Evolutionary conservation across 331 rosid genomes (phyloP), one percentile per base, ranked within the genome.

Genomic region (Cucumis variabilis): DNA sequence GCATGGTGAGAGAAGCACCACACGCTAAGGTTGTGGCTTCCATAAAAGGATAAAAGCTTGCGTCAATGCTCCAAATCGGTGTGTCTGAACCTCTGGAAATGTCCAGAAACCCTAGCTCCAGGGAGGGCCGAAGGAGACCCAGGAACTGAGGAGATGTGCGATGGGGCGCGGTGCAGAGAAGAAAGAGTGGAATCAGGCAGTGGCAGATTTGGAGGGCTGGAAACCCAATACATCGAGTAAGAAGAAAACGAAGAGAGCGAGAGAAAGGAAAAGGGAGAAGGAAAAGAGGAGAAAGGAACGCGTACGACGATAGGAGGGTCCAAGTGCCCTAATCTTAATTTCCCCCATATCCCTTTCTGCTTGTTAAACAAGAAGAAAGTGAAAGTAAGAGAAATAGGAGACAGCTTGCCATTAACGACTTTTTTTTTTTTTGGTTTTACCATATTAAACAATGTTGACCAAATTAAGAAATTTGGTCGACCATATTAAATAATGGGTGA

Each of bases 11-110:
- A n/a, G n/a, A n/a, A n/a, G n/a, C n/a, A n/a, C n/a, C n/a, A n/a
- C n/a, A n/a, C n/a, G 88, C 90, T 63, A 91, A 58, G 80, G 96
- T 95, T 89, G 98, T 83, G 86, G 96, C 90, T 95, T 97, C 99
- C 99, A 96, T 97, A 88, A 86, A 92, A 87, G 75, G 80, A 85
- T 55, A 86, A 90, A 75, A 75, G n/a, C 28, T 89, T 51, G 84
- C 88, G 78, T 88, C 87, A 63, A 90, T 66, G 74, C 89, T 83
- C 88, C 93, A 91, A 92, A 92, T 89, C 86, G 55, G 89, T 65
- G 33, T n/a, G 81, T 79, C 85, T 24, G 60, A 33, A 65, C 20
- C 75, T 25, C 78, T 62, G 65, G 66, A 13, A 51, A 55, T 23
- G 27, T 77, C 11, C 30, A 33, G 79, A 93, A 94, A 93, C 94